A percentile compares a stretch with the other conserved stretches of the same genome.
Conservation (phyloP, 2,329 filamentous ascomycete genomes). For the Penicillium janthinellum region DNA sequence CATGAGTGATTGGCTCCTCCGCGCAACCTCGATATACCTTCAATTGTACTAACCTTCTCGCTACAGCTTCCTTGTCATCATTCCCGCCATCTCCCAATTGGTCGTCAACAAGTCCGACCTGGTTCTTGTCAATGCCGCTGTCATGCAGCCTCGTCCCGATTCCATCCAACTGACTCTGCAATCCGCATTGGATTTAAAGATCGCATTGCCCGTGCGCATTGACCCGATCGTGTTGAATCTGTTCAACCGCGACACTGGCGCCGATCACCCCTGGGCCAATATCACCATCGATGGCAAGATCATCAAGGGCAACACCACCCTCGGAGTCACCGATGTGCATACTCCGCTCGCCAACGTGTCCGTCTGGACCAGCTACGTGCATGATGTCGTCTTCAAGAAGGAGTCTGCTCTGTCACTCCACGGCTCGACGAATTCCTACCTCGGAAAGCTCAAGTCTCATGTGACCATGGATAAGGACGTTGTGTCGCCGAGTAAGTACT, state of each 20-base stretch:
- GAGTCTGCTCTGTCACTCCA: constrained; percentile 30
- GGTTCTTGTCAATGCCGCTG: constrained; percentile 37
- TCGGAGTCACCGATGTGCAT: constrained; percentile 26
- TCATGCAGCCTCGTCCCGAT: constrained; percentile 39
- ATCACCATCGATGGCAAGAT: constrained; percentile 26
- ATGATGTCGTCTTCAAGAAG: constrained; percentile 33
- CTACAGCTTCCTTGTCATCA: constrained; percentile 41
- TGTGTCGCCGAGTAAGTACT: constrained; percentile 36
- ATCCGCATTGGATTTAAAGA: constrained; percentile 41
- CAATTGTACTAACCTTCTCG: neutral
- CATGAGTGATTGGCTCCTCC: neutral
- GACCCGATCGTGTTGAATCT: constrained; percentile 38
- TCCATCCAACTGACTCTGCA: constrained; percentile 37
- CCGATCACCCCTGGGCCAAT: constrained; percentile 33
- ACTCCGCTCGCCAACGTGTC: constrained; percentile 31
- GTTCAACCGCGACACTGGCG: constrained; percentile 34
- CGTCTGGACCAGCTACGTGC: constrained; percentile 37
- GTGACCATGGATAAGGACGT: constrained; percentile 40
- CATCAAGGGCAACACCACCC: constrained; percentile 40
- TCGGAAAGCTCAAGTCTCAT: constrained; percentile 37
- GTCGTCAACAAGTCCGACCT: constrained; percentile 42
- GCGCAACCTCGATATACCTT: neutral
- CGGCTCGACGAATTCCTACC: constrained; percentile 32
- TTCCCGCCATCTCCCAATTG: constrained; percentile 46
- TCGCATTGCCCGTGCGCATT: constrained; percentile 40